Conservation (phyloP, 768 basidiomycete species). For the Trametes villosa region DNA sequence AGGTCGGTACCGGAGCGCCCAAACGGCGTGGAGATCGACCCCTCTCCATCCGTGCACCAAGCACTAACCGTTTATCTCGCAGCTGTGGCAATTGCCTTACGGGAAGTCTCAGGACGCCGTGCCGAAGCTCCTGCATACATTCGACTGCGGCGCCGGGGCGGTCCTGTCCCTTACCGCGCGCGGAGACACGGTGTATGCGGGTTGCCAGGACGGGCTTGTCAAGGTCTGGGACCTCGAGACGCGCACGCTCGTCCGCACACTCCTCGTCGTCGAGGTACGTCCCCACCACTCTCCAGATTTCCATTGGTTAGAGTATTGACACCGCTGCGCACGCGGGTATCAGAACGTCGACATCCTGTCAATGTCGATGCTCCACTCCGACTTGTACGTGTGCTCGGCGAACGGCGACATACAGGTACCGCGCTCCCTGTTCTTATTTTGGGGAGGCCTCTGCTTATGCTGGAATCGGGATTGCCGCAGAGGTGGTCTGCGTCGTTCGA, state of each 20-base stretch:
- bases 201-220: slow-evolving; percentile 93
- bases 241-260: slow-evolving; percentile 80
- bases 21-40: neutral
- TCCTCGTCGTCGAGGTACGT: slow-evolving; percentile 81
- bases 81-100: slow-evolving; percentile 71
- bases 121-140: slow-evolving; percentile 62
- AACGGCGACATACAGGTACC: slow-evolving; percentile 70
- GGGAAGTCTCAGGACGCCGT: slow-evolving; percentile 27
- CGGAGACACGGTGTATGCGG: slow-evolving; percentile 86
- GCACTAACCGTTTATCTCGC: neutral
- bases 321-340: neutral
- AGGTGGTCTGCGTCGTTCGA: slow-evolving; percentile 87
- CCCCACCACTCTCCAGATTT: slow-evolving; percentile 1
- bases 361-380: slow-evolving; percentile 66
- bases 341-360: slow-evolving; percentile 83
- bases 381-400: slow-evolving; percentile 55
- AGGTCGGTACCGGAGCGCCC: slow-evolving; percentile 47
- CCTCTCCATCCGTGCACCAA: too few relatives aligned
- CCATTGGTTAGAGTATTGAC: neutral
- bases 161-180: slow-evolving; percentile 77
- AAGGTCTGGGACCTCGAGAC: slow-evolving; percentile 92
- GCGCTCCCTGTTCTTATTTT: too few relatives aligned
- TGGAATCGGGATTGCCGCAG: slow-evolving; percentile 38
- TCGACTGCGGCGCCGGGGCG: slow-evolving; percentile 76
- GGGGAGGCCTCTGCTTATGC: neutral